These are phyloP conservation scores for Pleomassaria siparia DNA, from an alignment of 2,329 filamentous ascomycete genomes.

Conservation along the genomic window DNA sequence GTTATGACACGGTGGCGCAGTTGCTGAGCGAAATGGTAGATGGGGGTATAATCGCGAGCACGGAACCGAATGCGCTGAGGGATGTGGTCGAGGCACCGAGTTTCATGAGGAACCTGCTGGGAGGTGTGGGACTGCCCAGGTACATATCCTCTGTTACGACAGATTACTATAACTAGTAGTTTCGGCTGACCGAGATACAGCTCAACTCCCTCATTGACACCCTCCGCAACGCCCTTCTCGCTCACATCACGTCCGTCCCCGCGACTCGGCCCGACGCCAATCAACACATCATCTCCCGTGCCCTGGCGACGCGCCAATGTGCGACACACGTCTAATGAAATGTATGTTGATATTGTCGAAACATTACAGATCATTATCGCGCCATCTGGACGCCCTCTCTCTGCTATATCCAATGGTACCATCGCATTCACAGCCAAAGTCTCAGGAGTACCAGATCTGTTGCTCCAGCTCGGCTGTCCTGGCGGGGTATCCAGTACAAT, in stretches of 20 bases:
- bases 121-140: conserved; percentile 82
- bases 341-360: conserved; percentile 95
- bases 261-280: conserved; percentile 13
- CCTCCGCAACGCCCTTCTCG: conserved; percentile 33
- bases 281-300: conserved; percentile 54
- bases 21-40: conserved; percentile 96
- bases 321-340: conserved; percentile 91
- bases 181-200: conserved; percentile 7
- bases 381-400: conserved; percentile 82
- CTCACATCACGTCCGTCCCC: conserved; percentile 22
- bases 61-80: conserved; percentile 87
- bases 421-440: conserved; percentile 96
- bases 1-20: conserved; percentile 95
- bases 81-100: conserved; percentile 92
- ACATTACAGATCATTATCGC: conserved; percentile 84
- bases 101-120: conserved; percentile 83
- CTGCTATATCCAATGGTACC: conserved; percentile 85
- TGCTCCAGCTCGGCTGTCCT: conserved; percentile 76
- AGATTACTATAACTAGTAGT: not conserved
- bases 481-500: conserved; percentile 71
- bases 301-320: conserved; percentile 93
- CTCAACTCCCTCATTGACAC: conserved; percentile 32
- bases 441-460: conserved; percentile 89
- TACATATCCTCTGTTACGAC: conserved; percentile 43
- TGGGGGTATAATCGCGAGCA: conserved; percentile 83